These are phyloP conservation scores for Alloteropsis semialata DNA, from an alignment of 176 grass and related monocot species.

Conservation along the genomic window DNA sequence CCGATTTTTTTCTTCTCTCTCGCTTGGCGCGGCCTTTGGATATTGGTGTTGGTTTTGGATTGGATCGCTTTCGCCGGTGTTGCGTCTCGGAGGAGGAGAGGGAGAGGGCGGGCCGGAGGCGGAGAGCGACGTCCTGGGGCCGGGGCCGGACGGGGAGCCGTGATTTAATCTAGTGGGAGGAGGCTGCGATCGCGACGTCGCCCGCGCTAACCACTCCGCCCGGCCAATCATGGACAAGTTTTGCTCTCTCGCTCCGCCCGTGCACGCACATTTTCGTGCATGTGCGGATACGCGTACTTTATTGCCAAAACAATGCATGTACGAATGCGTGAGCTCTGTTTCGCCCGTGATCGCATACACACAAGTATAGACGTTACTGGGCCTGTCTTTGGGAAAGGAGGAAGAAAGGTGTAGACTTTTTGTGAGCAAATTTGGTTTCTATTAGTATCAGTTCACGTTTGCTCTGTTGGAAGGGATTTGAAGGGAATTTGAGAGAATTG, in stretches of 20 bases:
- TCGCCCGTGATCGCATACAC: background rate
- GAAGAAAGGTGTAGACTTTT: background rate
- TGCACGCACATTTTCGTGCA: conserved; percentile 11
- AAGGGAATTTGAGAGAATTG: too few species aligned
- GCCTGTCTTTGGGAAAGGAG: too few species aligned
- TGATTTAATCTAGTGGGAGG: conserved; percentile 39
- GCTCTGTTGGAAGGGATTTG: too few species aligned
- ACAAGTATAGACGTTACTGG: background rate
- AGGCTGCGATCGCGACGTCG: conserved; percentile 43
- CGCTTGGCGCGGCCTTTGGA: background rate
- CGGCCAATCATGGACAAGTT: conserved; percentile 29
- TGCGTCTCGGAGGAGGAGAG: conserved; percentile 21
- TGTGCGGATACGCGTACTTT: conserved; percentile 26
- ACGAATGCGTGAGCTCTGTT: background rate
- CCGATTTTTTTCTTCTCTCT: background rate
- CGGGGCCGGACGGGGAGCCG: background rate
- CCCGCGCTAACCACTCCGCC: conserved; percentile 53
- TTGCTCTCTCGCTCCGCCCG: background rate
- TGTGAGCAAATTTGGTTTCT: background rate
- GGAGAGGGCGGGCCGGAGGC: background rate
- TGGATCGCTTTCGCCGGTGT: background rate
- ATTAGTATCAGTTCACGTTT: too few species aligned
- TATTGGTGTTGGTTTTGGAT: background rate
- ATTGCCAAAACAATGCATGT: background rate
- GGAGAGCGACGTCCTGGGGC: conserved; percentile 21